Conservation (phyloP, 148 eudicot genomes). For the Vaccinium myrtillus region DNA sequence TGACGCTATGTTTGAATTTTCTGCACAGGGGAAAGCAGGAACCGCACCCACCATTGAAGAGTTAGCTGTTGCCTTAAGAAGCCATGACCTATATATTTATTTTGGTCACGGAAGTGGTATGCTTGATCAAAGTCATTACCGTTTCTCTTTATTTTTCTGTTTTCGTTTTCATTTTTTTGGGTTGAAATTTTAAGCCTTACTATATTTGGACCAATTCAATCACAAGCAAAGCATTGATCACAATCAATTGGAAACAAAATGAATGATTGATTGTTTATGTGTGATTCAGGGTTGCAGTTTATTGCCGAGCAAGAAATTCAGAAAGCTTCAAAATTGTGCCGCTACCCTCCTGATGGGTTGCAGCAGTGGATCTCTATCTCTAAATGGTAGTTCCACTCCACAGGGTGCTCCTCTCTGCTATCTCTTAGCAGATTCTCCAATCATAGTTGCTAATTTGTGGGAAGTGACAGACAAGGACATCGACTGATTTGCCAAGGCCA, state of each 20-base stretch:
- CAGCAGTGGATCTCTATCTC: constrained; percentile 71
- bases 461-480: constrained; percentile 91
- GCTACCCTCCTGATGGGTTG: constrained; percentile 86
- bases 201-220: not conserved
- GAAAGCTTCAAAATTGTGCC: constrained; percentile 68
- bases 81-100: constrained; percentile 79
- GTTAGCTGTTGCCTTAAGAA: constrained; percentile 58
- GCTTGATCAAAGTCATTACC: constrained; percentile 4
- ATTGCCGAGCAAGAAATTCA: constrained; percentile 66
- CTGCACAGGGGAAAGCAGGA: constrained; percentile 76
- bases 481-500: constrained; percentile 82
- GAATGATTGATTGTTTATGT: not conserved
- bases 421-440: constrained; percentile 78
- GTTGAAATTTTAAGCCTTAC: not conserved
- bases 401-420: constrained; percentile 70
- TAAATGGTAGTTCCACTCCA: constrained; percentile 63
- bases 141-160: not conserved
- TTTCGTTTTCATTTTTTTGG: not conserved
- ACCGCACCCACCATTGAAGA: constrained; percentile 67
- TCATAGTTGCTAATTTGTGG: constrained; percentile 90
- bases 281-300: constrained; percentile 65
- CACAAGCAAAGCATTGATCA: not conserved
- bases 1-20: not conserved
- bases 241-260: not conserved
- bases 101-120: constrained; percentile 97